Percentiles rank a stretch among this genome's conserved stretches.
Evolutionary conservation across 2,329 filamentous ascomycete species (phyloP).

Genomic region (Gnomoniopsis sp.): DNA sequence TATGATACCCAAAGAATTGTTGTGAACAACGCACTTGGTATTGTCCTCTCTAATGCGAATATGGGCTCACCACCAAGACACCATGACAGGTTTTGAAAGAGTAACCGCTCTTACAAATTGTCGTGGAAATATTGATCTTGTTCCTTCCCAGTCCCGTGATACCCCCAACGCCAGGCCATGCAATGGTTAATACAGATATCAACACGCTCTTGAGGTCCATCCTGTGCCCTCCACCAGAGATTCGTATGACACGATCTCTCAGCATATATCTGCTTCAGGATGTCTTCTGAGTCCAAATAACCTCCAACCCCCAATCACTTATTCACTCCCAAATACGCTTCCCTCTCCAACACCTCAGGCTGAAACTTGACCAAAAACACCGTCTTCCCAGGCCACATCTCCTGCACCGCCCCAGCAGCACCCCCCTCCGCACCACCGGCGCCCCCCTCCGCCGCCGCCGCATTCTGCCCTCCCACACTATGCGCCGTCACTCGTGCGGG

Average conservation of each 20-base stretch:
- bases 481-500: conserved; percentile 88
- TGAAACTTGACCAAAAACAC: conserved; percentile 94
- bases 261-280: no score
- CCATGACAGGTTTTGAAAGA: background rate
- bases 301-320: conserved; percentile 38
- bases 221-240: no score
- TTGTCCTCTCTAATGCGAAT: background rate
- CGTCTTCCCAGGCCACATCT: conserved; percentile 95
- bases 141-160: conserved; percentile 14
- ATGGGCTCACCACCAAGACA: background rate
- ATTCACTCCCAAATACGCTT: conserved; percentile 65
- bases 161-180: conserved; percentile 15
- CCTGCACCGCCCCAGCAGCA: conserved; percentile 56
- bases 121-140: background rate
- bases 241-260: no score
- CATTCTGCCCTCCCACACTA: conserved; percentile 58
- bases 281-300: conserved; percentile 1
- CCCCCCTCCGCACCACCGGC: conserved; percentile 90
- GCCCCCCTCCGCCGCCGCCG: conserved; percentile 72
- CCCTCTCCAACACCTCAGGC: conserved; percentile 85
- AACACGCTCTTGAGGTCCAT: conserved; percentile 16
- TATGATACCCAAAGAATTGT: background rate
- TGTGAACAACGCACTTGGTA: background rate
- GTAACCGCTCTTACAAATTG: background rate
- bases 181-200: conserved; percentile 1